phyloP scores from a whole-genome alignment of 169 alveolate genomes.

The Babesia divergens region DNA sequence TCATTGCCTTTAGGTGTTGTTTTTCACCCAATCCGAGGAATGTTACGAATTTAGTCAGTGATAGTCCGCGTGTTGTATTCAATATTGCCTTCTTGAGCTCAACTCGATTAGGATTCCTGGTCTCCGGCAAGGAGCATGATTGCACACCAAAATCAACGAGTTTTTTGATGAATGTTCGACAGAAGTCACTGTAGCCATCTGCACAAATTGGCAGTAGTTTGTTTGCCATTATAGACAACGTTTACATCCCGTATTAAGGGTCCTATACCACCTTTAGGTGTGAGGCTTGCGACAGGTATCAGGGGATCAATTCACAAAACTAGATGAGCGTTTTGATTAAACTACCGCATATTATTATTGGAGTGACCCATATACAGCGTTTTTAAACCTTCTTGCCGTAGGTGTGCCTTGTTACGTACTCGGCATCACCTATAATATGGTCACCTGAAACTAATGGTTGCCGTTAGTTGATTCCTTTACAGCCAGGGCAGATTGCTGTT shows the following conservation, averaged over 20 bases:
- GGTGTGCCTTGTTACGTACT: too few species aligned
- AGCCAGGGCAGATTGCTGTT: too few species aligned
- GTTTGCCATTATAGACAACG: not conserved
- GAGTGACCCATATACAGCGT: too few species aligned
- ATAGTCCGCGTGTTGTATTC: slow-evolving; percentile 38
- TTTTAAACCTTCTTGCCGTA: too few species aligned
- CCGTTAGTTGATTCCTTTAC: too few species aligned
- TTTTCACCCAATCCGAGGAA: slow-evolving; percentile 21
- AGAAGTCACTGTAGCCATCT: slow-evolving; percentile 17
- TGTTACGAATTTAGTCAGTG: slow-evolving; percentile 40
- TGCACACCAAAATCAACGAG: slow-evolving; percentile 34
- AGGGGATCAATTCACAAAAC: too few species aligned
- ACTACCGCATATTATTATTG: too few species aligned
- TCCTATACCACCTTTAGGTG: not conserved
- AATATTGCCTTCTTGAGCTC: slow-evolving; percentile 52
- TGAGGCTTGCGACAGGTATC: too few species aligned
- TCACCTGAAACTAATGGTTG: too few species aligned
- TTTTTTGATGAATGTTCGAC: slow-evolving; percentile 35
- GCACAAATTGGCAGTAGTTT: slow-evolving; percentile 8
- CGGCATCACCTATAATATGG: too few species aligned
- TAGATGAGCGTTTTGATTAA: too few species aligned
- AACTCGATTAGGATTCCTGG: slow-evolving; percentile 51
- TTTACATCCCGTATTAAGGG: not conserved
- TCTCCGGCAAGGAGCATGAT: slow-evolving; percentile 19
- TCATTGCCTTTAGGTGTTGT: slow-evolving; percentile 37